Percentiles rank a stretch among this genome's conserved stretches.
Conservation (phyloP, 805 yeast genomes). For the Nakazawaea ernobii region DNA sequence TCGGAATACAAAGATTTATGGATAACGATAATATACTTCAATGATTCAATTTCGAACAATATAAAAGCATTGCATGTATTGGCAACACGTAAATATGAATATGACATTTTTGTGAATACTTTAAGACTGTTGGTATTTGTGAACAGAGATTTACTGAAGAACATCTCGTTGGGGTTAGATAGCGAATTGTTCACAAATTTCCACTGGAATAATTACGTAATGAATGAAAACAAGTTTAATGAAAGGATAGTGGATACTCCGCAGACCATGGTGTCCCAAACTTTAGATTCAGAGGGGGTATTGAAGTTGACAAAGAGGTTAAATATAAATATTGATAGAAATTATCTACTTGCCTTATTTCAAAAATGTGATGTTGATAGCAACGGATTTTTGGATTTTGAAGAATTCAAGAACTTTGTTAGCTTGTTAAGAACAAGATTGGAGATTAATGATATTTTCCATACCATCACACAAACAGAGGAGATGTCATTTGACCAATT, state of each 20-base stretch:
- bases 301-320: conserved; percentile 57
- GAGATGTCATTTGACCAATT: conserved; percentile 28
- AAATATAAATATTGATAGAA: conserved; percentile 66
- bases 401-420: conserved; percentile 74
- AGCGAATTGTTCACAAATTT: conserved; percentile 38
- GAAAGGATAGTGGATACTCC: conserved; percentile 22
- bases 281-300: conserved; percentile 60
- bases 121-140: conserved; percentile 48
- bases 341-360: conserved; percentile 45
- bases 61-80: conserved; percentile 77
- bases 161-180: conserved; percentile 45
- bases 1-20: conserved; percentile 61
- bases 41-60: conserved; percentile 50
- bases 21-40: conserved; percentile 74
- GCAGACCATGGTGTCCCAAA: conserved; percentile 24
- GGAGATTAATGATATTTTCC: conserved; percentile 55
- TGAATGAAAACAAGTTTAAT: conserved; percentile 23
- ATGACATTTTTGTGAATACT: conserved; percentile 49
- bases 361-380: conserved; percentile 42
- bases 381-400: conserved; percentile 54
- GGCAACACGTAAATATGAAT: conserved; percentile 47
- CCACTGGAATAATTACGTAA: conserved; percentile 53
- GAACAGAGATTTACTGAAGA: conserved; percentile 56
- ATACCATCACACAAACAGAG: conserved; percentile 21
- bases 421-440: conserved; percentile 55